These are phyloP conservation scores for Trichoderma sp. DNA, from an alignment of 2,329 filamentous ascomycete genomes.

Conservation along the genomic window DNA sequence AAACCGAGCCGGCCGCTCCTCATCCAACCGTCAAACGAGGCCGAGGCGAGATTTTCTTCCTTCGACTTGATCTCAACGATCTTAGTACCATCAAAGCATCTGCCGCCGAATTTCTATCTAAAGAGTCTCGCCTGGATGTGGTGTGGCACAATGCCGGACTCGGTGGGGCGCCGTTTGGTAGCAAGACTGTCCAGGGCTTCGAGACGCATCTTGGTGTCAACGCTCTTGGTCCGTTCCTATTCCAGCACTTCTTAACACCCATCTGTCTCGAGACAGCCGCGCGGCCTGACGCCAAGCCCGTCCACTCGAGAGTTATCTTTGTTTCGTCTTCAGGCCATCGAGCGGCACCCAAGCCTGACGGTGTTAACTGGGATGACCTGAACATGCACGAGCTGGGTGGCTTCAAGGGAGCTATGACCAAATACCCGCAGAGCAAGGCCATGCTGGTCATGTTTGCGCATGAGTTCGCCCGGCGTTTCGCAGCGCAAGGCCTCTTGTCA, in stretches of 20 bases:
- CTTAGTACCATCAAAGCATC: background rate
- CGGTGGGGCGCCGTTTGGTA: background rate
- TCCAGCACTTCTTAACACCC: background rate
- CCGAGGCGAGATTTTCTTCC: background rate
- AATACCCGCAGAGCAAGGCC: background rate
- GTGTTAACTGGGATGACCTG: background rate
- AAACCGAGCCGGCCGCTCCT: background rate
- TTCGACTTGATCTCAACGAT: background rate
- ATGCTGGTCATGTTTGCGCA: background rate
- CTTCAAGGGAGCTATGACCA: background rate
- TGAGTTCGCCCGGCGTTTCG: background rate
- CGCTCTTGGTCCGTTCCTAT: background rate
- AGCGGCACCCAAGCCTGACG: background rate
- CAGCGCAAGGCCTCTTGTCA: background rate
- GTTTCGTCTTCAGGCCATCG: background rate
- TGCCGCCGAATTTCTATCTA: background rate
- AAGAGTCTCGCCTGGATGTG: background rate
- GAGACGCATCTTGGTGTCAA: background rate
- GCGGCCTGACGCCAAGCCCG: background rate
- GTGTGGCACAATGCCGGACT: background rate
- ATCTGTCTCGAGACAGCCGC: background rate
- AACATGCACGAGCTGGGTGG: background rate
- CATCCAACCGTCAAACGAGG: background rate
- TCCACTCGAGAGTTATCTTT: background rate
- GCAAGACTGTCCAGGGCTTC: background rate